A percentile compares a stretch with the other conserved stretches of the same genome.
Conservation (phyloP, 768 basidiomycete genomes). For the Trametes punicea region DNA sequence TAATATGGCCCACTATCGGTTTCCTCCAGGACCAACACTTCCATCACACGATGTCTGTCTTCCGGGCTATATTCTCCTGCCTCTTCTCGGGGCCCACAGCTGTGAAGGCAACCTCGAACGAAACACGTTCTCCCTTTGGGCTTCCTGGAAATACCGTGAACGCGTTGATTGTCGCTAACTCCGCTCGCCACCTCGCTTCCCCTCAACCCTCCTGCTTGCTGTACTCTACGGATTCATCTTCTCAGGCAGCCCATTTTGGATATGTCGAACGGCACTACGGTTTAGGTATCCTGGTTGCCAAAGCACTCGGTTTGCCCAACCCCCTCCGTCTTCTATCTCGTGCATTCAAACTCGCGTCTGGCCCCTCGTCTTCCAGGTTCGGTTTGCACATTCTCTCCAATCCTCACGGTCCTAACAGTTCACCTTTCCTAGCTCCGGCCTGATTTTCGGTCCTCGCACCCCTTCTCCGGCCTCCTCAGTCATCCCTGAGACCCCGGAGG, state of each 20-base stretch:
- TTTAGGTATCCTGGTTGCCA: not conserved
- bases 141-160: too few relatives aligned
- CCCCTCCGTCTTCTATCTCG: not conserved
- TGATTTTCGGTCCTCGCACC: not conserved
- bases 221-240: too few relatives aligned
- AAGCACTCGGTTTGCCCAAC: not conserved
- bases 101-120: not conserved
- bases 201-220: not conserved
- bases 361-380: not conserved
- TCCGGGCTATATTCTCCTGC: not conserved
- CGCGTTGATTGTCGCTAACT: not conserved
- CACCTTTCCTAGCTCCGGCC: not conserved
- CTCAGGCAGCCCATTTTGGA: not conserved
- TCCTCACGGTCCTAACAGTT: not conserved
- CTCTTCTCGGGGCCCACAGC: not conserved
- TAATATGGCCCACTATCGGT: not conserved
- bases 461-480: not conserved
- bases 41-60: not conserved
- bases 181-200: not conserved
- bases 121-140: not conserved
- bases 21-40: not conserved
- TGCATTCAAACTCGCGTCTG: not conserved
- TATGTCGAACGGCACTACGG: not conserved
- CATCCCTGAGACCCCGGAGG: not conserved
- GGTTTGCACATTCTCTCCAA: not conserved